Evolutionary conservation across 176 grass and related monocot species (phyloP), one percentile per base, ranked within the genome.

Genomic region (Oryza glaberrima): DNA sequence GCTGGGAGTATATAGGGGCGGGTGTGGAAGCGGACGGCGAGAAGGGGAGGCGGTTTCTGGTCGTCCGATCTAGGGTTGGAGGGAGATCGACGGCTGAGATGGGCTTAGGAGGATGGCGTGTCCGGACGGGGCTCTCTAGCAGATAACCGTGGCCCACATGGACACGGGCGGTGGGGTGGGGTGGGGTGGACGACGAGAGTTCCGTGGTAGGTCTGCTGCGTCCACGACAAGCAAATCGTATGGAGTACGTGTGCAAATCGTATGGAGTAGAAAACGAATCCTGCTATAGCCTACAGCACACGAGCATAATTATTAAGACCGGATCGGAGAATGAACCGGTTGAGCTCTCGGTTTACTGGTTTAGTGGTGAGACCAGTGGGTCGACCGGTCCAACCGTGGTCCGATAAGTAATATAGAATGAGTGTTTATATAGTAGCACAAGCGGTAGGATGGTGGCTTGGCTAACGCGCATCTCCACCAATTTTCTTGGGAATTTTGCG

Each of bases 21-120:
- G 35, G 70, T 11, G 34, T 5, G 11, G 81, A 73, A 13, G 80
- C 20, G 58, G 58, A 17, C 40, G 2, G 17, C n/a, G 34, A 10
- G 23, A 63, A 4, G 30, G 6, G 45, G 4, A 4, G 36, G 69
- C 7, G n/a, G 3, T 17, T 13, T 0, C 11, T 7, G 15, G 0
- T 3, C 65, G 82, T 64, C 20, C 0, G 77, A 85, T 89, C 12
- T 85, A 85, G 82, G 87, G 77, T 89, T 76, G 49, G 64, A 44
- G 1, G 20, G 1, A 20, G 10, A 10, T n/a, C 14, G 51, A 65
- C 51, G 40, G 64, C 0, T 15, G 28, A 3, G 64, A 70, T 81
- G 7, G 0, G 22, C 1, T 6, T n/a, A 0, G 7, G 41, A 60
- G 38, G 13, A 22, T 83, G 70, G 17, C 81, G 28, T 7, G 20